A percentile compares a stretch with the other conserved stretches of the same genome.
Conservation (phyloP, 1,284 basidiomycete species). For the Pholiota adiposa region DNA sequence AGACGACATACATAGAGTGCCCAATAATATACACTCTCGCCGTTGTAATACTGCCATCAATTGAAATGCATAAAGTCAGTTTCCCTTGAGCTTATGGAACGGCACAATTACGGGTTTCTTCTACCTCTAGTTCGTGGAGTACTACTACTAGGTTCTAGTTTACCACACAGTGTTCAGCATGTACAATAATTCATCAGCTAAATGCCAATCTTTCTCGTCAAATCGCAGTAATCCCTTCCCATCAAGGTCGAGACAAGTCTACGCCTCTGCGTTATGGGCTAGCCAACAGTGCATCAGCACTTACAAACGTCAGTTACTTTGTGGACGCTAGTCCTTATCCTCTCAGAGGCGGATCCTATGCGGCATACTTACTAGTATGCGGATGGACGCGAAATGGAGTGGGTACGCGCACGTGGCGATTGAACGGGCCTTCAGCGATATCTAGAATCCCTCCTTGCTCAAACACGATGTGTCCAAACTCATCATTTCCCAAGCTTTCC, state of each 20-base stretch:
- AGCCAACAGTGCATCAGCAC: no score
- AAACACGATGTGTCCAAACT: constrained; percentile 9
- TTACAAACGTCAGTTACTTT: no score
- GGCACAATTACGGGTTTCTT: neutral
- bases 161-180: no score
- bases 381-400: neutral
- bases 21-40: neutral
- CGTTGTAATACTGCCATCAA: constrained; percentile 18
- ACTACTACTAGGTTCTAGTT: neutral
- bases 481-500: neutral
- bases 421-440: neutral
- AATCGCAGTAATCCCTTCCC: no score
- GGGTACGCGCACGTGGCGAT: neutral
- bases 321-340: no score
- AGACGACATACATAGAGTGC: constrained; percentile 3
- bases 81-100: neutral
- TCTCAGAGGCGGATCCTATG: no score
- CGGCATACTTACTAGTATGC: no score
- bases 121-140: neutral
- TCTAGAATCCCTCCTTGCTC: constrained; percentile 1
- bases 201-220: no score
- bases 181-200: no score
- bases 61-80: constrained; percentile 17
- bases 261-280: no score
- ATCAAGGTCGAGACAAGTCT: no score